Conservation (phyloP, 139 green algal species). For the Volvox reticuliferus region DNA sequence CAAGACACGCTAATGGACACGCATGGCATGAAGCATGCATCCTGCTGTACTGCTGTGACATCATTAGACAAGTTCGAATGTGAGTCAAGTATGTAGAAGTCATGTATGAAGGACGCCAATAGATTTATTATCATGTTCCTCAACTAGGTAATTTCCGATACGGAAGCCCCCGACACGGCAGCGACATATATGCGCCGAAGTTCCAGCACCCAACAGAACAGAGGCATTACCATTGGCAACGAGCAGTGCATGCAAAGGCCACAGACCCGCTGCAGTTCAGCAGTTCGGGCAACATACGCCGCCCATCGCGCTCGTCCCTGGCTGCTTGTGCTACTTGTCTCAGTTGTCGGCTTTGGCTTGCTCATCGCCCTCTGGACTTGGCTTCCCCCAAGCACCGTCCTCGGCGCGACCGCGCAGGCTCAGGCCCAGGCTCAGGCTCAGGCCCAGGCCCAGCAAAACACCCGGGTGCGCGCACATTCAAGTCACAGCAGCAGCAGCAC, state of each 20-base stretch:
- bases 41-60: no score
- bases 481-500: neutral
- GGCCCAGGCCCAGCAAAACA: neutral
- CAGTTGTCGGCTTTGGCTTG: neutral
- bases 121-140: no score
- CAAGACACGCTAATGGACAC: no score
- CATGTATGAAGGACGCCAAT: no score
- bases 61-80: no score
- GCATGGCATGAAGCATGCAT: no score
- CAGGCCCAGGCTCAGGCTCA: neutral
- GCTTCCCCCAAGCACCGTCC: neutral
- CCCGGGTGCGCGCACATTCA: neutral
- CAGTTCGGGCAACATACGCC: neutral
- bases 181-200: neutral
- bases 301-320: neutral
- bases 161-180: no score
- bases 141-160: neutral
- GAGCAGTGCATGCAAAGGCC: conserved; percentile 12
- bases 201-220: neutral
- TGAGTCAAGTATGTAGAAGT: no score
- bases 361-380: conserved; percentile 19
- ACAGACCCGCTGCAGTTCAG: neutral
- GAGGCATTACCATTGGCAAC: neutral
- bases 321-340: neutral
- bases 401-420: conserved; percentile 1